A percentile compares a stretch with the other conserved stretches of the same genome.
These are phyloP conservation scores for Candida frijolesensis DNA, from an alignment of 1,139 yeast genomes.

Conservation along the genomic window DNA sequence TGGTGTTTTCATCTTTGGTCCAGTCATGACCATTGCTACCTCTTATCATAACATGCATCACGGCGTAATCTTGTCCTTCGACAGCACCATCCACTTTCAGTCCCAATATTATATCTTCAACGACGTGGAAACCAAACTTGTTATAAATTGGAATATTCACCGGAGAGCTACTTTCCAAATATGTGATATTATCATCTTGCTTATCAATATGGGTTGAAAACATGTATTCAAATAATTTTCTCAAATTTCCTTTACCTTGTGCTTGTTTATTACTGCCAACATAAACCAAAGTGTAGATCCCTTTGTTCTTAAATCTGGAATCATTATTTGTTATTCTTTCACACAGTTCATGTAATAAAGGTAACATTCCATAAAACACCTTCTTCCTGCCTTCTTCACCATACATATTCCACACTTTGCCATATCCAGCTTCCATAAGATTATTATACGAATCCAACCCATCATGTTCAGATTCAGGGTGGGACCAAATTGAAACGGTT, in stretches of 20 bases:
- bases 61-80: constrained; percentile 51
- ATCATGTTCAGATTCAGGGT: constrained; percentile 46
- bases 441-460: constrained; percentile 55
- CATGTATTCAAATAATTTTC: constrained; percentile 59
- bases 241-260: constrained; percentile 68
- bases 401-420: constrained; percentile 50
- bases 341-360: constrained; percentile 55
- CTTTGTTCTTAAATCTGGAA: constrained; percentile 38
- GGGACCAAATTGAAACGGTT: constrained; percentile 65
- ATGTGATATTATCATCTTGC: constrained; percentile 42
- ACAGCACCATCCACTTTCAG: constrained; percentile 30
- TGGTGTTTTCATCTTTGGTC: constrained; percentile 25
- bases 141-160: constrained; percentile 59
- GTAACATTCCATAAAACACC: constrained; percentile 58
- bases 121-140: constrained; percentile 55
- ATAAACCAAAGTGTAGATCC: constrained; percentile 60
- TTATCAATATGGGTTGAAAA: constrained; percentile 53
- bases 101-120: constrained; percentile 54
- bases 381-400: constrained; percentile 57
- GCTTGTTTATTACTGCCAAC: constrained; percentile 60
- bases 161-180: constrained; percentile 61
- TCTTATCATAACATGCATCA: constrained; percentile 62
- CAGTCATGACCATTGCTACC: constrained; percentile 46
- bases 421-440: constrained; percentile 60
- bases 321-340: constrained; percentile 39